Evolutionary conservation across 306 rosid genomes (phyloP).

Genomic region (Macrotyloma uniflorum): DNA sequence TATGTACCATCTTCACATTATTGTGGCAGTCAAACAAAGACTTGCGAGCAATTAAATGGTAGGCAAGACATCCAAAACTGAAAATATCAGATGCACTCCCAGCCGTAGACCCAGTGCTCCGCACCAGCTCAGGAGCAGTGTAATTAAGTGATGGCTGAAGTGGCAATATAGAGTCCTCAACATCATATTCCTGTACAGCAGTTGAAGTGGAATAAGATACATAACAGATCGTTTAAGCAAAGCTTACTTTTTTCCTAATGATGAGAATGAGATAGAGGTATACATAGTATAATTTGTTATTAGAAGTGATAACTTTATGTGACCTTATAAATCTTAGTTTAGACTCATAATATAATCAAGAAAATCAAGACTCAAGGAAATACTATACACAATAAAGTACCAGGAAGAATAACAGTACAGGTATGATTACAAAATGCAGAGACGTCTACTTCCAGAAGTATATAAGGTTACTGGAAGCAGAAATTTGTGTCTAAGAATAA

Average conservation of each 20-base stretch:
- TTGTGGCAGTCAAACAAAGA: constrained; percentile 89
- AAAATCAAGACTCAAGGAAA: constrained; percentile 13
- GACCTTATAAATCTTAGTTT: too few species aligned
- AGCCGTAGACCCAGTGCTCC: constrained; percentile 57
- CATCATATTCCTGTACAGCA: constrained; percentile 85
- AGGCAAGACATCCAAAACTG: constrained; percentile 96
- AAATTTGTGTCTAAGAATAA: constrained; percentile 21
- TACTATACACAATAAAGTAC: constrained; percentile 12
- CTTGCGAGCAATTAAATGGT: constrained; percentile 87
- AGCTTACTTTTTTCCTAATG: background rate
- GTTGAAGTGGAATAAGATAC: constrained; percentile 31
- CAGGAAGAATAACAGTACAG: constrained; percentile 1
- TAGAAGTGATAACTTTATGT: background rate
- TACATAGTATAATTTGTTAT: background rate
- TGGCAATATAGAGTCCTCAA: constrained; percentile 90
- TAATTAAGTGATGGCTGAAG: constrained; percentile 92
- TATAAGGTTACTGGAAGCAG: constrained; percentile 4
- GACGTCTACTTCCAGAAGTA: background rate
- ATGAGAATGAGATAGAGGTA: constrained; percentile 18
- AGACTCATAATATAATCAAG: too few species aligned
- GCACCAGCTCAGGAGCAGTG: constrained; percentile 94
- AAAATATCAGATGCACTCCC: constrained; percentile 85
- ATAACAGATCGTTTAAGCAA: constrained; percentile 1
- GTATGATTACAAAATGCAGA: constrained; percentile 9
- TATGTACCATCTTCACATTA: constrained; percentile 89